Evolutionary conservation across 2,329 filamentous ascomycete genomes (phyloP).

Genomic region (Trichoderma sp.): DNA sequence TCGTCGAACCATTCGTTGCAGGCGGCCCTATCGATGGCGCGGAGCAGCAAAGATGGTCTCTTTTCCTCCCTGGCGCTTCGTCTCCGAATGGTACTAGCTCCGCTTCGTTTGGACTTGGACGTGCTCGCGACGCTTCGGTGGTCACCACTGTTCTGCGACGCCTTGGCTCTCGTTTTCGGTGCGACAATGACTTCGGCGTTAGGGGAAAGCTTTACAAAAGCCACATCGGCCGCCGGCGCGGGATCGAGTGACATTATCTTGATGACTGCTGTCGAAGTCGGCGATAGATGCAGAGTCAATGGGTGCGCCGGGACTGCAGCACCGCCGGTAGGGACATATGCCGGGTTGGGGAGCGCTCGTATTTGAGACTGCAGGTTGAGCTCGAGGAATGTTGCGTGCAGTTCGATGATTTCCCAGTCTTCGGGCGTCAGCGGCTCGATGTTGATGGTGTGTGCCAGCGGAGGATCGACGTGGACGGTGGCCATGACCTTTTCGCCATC

Average conservation of each 20-base stretch:
- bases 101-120: slow-evolving; percentile 75
- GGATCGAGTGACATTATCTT: slow-evolving; percentile 81
- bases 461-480: slow-evolving; percentile 81
- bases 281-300: slow-evolving; percentile 87
- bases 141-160: slow-evolving; percentile 63
- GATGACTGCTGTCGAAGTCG: slow-evolving; percentile 92
- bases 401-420: slow-evolving; percentile 98
- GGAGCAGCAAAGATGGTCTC: slow-evolving; percentile 68
- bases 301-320: slow-evolving; percentile 64
- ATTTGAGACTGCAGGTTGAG: slow-evolving; percentile 92
- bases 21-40: slow-evolving; percentile 69
- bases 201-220: slow-evolving; percentile 88
- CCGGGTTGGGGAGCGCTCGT: slow-evolving; percentile 84
- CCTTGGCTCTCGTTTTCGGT: slow-evolving; percentile 78
- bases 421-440: slow-evolving; percentile 94
- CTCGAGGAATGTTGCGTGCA: slow-evolving; percentile 93
- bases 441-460: slow-evolving; percentile 87
- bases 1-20: slow-evolving; percentile 76
- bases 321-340: slow-evolving; percentile 52
- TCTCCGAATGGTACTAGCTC: slow-evolving; percentile 66
- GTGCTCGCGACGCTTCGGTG: slow-evolving; percentile 76
- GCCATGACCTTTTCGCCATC: slow-evolving; percentile 77
- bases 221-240: slow-evolving; percentile 59
- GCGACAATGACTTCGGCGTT: slow-evolving; percentile 97
- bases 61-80: slow-evolving; percentile 60